A percentile compares a stretch with the other conserved stretches of the same genome.
Conservation (phyloP, 768 basidiomycete genomes). For the Termitomyces sp. region DNA sequence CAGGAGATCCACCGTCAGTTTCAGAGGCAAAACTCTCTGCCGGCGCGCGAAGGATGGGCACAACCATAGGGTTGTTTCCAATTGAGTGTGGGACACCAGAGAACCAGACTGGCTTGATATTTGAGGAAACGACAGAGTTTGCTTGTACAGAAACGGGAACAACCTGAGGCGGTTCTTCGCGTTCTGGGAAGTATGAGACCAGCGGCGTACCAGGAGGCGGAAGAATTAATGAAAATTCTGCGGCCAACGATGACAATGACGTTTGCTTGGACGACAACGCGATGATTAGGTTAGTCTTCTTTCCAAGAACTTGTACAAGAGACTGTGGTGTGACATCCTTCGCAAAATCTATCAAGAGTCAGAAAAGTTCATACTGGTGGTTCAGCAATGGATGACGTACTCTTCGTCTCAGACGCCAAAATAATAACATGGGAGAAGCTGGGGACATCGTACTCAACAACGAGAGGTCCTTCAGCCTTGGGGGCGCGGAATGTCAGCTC, state of each 20-base stretch:
- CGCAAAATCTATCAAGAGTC: slow-evolving; percentile 47
- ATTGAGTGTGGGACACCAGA: slow-evolving; percentile 65
- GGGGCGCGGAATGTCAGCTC: slow-evolving; percentile 83
- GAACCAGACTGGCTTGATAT: slow-evolving; percentile 65
- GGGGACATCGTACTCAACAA: slow-evolving; percentile 68
- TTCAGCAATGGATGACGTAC: slow-evolving; percentile 36
- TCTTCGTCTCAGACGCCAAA: slow-evolving; percentile 81
- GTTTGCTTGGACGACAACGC: slow-evolving; percentile 75
- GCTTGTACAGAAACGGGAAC: slow-evolving; percentile 57
- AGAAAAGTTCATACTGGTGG: not conserved
- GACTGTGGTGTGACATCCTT: slow-evolving; percentile 79
- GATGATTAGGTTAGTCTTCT: slow-evolving; percentile 79
- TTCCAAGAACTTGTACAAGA: slow-evolving; percentile 63
- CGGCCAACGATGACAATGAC: slow-evolving; percentile 68
- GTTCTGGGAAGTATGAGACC: slow-evolving; percentile 80
- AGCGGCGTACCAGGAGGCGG: slow-evolving; percentile 82
- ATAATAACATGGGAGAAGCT: slow-evolving; percentile 84
- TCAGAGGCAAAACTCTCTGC: slow-evolving; percentile 74
- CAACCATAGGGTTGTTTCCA: slow-evolving; percentile 68
- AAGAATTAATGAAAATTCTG: slow-evolving; percentile 89
- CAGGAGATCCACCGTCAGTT: slow-evolving; percentile 54
- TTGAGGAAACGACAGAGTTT: slow-evolving; percentile 41
- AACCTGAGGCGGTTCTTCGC: slow-evolving; percentile 56
- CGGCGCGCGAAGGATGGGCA: slow-evolving; percentile 80
- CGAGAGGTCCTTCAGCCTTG: slow-evolving; percentile 61